Conservation (phyloP, 2,329 filamentous ascomycete genomes). For the Colletotrichum chrysophilum region DNA sequence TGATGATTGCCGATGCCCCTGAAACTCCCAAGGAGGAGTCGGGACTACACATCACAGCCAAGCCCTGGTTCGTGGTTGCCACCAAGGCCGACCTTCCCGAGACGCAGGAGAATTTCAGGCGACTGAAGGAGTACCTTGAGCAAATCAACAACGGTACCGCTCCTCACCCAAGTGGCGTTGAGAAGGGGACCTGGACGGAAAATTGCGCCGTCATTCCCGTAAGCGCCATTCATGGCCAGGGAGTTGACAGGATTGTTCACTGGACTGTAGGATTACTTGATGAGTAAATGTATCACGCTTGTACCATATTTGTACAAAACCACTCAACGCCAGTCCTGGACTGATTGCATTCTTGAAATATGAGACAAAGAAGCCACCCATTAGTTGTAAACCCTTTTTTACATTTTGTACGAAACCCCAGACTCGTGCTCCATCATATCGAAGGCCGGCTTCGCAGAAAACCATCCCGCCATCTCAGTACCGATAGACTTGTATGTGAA, state of each 20-base stretch:
- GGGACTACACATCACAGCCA: slow-evolving; percentile 80
- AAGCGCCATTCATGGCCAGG: slow-evolving; percentile 87
- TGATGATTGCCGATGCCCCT: slow-evolving; percentile 34
- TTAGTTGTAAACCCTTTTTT: neutral
- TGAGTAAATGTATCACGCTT: slow-evolving; percentile 33
- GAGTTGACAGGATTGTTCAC: slow-evolving; percentile 76
- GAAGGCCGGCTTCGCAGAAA: slow-evolving; percentile 74
- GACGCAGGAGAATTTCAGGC: slow-evolving; percentile 78
- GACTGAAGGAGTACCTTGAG: slow-evolving; percentile 73
- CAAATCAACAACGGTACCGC: slow-evolving; percentile 65
- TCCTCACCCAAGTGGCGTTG: slow-evolving; percentile 75
- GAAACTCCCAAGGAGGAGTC: slow-evolving; percentile 29
- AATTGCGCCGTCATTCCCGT: slow-evolving; percentile 79
- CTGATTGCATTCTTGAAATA: neutral
- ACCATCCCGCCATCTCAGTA: slow-evolving; percentile 67
- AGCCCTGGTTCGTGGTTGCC: slow-evolving; percentile 96
- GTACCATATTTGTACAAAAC: neutral
- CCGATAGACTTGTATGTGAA: slow-evolving; percentile 73
- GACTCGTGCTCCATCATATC: slow-evolving; percentile 50
- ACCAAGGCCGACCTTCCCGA: slow-evolving; percentile 87
- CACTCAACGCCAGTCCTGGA: neutral
- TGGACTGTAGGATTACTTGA: slow-evolving; percentile 74
- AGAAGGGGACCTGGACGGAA: slow-evolving; percentile 57
- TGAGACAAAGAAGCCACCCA: neutral
- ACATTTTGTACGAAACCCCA: slow-evolving; percentile 8